These are phyloP conservation scores for Epichloe gansuensis DNA, from an alignment of 2,329 filamentous ascomycete species.

Conservation along the genomic window DNA sequence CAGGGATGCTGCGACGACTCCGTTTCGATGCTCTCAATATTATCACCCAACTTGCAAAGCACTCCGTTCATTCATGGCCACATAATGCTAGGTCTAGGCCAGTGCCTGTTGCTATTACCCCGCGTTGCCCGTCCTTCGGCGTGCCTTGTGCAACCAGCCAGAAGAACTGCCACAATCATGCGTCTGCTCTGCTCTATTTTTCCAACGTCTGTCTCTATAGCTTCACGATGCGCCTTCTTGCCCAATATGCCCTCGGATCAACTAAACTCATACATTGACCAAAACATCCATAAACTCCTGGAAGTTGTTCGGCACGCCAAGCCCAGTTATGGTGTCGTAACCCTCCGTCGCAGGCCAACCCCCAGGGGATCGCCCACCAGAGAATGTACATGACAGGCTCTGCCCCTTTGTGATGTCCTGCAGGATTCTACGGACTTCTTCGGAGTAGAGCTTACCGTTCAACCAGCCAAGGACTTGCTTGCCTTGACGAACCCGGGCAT, in stretches of 20 bases:
- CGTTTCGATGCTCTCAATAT: too few relatives aligned
- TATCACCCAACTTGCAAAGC: too few relatives aligned
- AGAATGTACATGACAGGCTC: conserved; percentile 27
- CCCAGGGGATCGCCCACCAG: conserved; percentile 20
- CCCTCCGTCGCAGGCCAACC: conserved; percentile 33
- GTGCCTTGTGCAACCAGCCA: too few relatives aligned
- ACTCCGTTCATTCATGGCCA: too few relatives aligned
- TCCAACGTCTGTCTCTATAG: background rate
- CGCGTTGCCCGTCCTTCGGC: too few relatives aligned
- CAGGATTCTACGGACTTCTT: conserved; percentile 22
- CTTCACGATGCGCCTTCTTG: background rate
- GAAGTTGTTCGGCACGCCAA: conserved; percentile 34
- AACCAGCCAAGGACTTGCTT: conserved; percentile 40
- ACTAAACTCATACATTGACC: conserved; percentile 9
- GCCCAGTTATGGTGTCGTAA: conserved; percentile 37
- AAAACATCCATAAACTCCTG: conserved; percentile 22
- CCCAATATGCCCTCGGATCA: background rate
- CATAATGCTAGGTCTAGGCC: too few relatives aligned
- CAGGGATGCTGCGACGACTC: too few relatives aligned
- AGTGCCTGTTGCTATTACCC: too few relatives aligned
- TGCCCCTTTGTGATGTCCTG: conserved; percentile 29
- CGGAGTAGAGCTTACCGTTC: conserved; percentile 35
- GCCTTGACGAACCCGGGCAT: conserved; percentile 34
- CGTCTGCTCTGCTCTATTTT: too few relatives aligned
- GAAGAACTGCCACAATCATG: too few relatives aligned